Percentiles rank a stretch among this genome's conserved stretches.
Evolutionary conservation across 2,329 filamentous ascomycete species (phyloP).

Genomic region (Sclerotinia spermophila): DNA sequence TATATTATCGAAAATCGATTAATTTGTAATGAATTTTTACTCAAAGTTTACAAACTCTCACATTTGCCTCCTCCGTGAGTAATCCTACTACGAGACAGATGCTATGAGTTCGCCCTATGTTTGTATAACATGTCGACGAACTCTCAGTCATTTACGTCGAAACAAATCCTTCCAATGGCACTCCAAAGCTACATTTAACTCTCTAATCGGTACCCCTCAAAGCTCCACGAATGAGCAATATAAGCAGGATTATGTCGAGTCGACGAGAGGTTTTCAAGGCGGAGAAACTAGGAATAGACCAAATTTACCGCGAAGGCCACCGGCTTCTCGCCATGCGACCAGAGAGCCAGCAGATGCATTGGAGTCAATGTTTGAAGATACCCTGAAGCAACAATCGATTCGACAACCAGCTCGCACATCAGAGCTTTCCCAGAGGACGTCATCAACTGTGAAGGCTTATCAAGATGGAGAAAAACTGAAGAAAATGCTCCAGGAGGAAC

Average conservation of each 20-base stretch:
- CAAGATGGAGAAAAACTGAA: slow-evolving; percentile 31
- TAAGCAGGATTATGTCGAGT: slow-evolving; percentile 1
- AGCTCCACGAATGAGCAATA: slow-evolving; percentile 4
- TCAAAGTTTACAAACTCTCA: background rate
- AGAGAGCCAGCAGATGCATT: slow-evolving; percentile 30
- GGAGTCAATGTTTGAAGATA: slow-evolving; percentile 36
- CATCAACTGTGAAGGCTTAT: slow-evolving; percentile 30
- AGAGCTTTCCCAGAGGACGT: slow-evolving; percentile 8
- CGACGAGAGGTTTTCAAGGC: background rate
- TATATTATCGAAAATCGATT: background rate
- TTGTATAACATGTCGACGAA: slow-evolving; percentile 34
- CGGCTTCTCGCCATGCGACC: background rate
- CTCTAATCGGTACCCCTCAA: slow-evolving; percentile 9
- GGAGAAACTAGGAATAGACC: background rate
- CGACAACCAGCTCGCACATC: background rate
- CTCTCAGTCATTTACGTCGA: slow-evolving; percentile 23
- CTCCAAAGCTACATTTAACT: slow-evolving; percentile 32
- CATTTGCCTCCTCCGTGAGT: background rate
- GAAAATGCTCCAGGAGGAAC: slow-evolving; percentile 28
- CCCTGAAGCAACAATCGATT: slow-evolving; percentile 22
- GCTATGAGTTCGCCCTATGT: slow-evolving; percentile 33
- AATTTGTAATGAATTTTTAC: background rate
- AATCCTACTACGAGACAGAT: slow-evolving; percentile 5
- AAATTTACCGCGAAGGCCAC: background rate
- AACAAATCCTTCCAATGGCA: slow-evolving; percentile 25